A percentile compares a stretch with the other conserved stretches of the same genome.
phyloP scores from a whole-genome alignment of 768 basidiomycete genomes.

The Stropharia rugosoannulata region DNA sequence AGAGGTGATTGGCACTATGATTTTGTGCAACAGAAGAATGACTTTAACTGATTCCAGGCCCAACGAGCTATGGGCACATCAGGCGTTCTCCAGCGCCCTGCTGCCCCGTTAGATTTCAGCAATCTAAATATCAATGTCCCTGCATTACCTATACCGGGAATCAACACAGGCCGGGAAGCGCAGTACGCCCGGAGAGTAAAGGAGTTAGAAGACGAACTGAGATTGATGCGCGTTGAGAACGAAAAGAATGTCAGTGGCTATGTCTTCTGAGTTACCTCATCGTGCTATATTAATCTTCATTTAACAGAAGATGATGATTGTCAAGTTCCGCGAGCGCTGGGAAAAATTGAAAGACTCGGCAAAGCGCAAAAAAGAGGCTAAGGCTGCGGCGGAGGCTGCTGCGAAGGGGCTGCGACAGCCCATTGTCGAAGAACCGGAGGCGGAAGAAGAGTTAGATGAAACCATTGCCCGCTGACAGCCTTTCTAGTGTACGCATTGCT shows the following conservation, averaged over 20 bases:
- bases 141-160: conserved; percentile 46
- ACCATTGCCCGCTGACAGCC: conserved; percentile 20
- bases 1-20: conserved; percentile 39
- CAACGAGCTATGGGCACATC: conserved; percentile 80
- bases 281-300: background rate
- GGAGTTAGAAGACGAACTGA: conserved; percentile 81
- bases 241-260: conserved; percentile 69
- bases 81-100: conserved; percentile 47
- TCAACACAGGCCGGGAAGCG: conserved; percentile 53
- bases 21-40: background rate
- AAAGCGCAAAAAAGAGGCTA: conserved; percentile 81
- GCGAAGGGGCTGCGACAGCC: conserved; percentile 53
- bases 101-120: conserved; percentile 49
- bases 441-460: conserved; percentile 46
- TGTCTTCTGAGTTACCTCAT: background rate
- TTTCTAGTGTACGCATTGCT: background rate
- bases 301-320: conserved; percentile 75
- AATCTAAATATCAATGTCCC: conserved; percentile 59
- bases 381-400: conserved; percentile 48
- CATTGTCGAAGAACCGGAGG: conserved; percentile 74
- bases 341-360: conserved; percentile 88
- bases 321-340: conserved; percentile 84
- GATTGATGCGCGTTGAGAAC: conserved; percentile 63
- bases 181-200: conserved; percentile 63
- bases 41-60: conserved; percentile 45